A percentile compares a stretch with the other conserved stretches of the same genome.
Conservation (phyloP, 768 basidiomycete genomes). For the Calvatia gigantea region DNA sequence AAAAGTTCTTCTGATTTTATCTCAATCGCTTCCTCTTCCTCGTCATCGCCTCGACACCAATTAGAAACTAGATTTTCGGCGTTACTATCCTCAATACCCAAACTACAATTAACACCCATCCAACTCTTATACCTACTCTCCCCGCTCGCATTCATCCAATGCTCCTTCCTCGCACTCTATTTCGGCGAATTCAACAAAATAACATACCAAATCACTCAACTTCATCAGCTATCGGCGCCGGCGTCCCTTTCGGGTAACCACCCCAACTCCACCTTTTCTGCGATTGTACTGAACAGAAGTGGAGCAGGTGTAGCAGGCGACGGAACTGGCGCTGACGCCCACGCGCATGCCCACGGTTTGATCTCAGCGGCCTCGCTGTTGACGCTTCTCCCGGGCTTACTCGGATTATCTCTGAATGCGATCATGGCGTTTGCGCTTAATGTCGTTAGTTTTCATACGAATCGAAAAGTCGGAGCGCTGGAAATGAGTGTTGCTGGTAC, state of each 20-base stretch:
- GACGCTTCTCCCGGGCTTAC: not conserved
- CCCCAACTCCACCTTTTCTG: not conserved
- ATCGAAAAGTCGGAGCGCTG: constrained; percentile 83
- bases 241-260: constrained; percentile 15
- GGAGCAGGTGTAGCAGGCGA: constrained; percentile 27
- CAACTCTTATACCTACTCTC: constrained; percentile 89
- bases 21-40: constrained; percentile 1
- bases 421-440: constrained; percentile 89
- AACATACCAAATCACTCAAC: constrained; percentile 8
- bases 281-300: not conserved
- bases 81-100: constrained; percentile 20
- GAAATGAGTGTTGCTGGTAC: constrained; percentile 89
- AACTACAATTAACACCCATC: constrained; percentile 51
- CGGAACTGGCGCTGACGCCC: constrained; percentile 21
- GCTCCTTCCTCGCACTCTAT: constrained; percentile 69
- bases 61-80: no score
- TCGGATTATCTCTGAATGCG: constrained; percentile 69
- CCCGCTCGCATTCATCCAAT: constrained; percentile 88
- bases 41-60: no score
- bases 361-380: no score
- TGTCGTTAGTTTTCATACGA: constrained; percentile 94
- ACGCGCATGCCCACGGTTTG: constrained; percentile 3
- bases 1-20: constrained; percentile 5
- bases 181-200: constrained; percentile 69
- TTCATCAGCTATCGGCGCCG: constrained; percentile 24